Percentiles rank a stretch among this genome's conserved stretches.
Evolutionary conservation across 352 stramenopile genomes (phyloP).

Genomic region (Phytophthora multivora): DNA sequence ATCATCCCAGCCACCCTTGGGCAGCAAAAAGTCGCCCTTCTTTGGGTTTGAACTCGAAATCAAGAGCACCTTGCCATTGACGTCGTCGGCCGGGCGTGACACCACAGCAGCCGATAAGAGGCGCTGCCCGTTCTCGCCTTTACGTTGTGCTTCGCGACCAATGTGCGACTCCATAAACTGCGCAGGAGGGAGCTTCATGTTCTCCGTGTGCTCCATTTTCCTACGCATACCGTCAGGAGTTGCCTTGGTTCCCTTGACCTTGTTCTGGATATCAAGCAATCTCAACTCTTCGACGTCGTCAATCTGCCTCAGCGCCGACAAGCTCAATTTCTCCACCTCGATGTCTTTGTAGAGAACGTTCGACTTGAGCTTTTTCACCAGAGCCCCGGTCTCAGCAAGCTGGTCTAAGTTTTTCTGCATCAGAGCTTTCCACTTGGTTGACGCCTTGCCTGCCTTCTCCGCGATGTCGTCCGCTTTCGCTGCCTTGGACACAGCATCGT

Average conservation of each 20-base stretch:
- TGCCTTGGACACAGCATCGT: neutral
- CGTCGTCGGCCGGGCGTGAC: neutral
- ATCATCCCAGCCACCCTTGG: slow-evolving; percentile 23
- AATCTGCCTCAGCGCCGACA: neutral
- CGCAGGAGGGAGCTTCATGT: neutral
- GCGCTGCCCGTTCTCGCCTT: neutral
- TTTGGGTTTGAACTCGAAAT: slow-evolving; percentile 24
- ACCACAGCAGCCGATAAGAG: neutral
- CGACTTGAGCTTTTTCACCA: neutral
- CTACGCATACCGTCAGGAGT: neutral
- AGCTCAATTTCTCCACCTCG: neutral
- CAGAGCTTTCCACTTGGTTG: neutral
- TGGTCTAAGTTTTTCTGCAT: neutral
- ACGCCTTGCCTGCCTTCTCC: neutral
- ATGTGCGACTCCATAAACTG: neutral
- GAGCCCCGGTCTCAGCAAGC: neutral
- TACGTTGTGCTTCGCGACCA: neutral
- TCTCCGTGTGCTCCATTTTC: neutral
- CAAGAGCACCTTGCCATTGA: slow-evolving; percentile 5
- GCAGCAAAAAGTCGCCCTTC: slow-evolving; percentile 19
- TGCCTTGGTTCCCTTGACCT: neutral
- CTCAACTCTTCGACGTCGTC: neutral
- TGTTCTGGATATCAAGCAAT: neutral
- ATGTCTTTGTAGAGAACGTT: neutral
- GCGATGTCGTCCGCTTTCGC: neutral